Evolutionary conservation across 2,329 filamentous ascomycete species (phyloP), one percentile per base, ranked within the genome.

Genomic region (Penicillium glabrum): DNA sequence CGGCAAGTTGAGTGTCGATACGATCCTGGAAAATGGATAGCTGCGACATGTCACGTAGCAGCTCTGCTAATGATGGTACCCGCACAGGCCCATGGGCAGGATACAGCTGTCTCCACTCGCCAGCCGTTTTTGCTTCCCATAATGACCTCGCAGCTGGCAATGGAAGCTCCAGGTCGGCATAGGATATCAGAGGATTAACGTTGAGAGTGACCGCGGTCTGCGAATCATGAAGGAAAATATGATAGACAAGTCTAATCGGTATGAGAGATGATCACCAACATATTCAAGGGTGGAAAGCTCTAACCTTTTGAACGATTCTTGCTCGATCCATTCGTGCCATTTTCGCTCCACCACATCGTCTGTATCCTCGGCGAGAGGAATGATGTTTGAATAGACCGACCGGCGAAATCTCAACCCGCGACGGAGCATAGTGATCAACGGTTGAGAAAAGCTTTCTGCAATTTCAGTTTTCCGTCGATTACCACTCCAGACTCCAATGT

Each of bases 171-270:
- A 91, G 74, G 64, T 91, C 89, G 0, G 86, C 81, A 64, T 89
- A 91, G 0, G 87, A 88, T 61, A 90, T 84, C 21, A 85, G 75
- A 0, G 87, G 86, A 57, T 83, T 86, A 23, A 83, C 85, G 53
- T 89, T 77, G 4, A 88, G 79, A 1, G 85, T 84, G 76, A 91
- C 87, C 2, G 88, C 89, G 4, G 83, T 80, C 58, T 89, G 86
- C 0, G 86, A 80, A 64, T 91, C 88, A 55, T 86, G 81, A 5
- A 87, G 72, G 61, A 88, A 88, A 14, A 84, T 75, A 66, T 88
- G 85, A 57, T 88, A 86, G 3, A 84, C 83, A 2, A 91, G 81
- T 41, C 68, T 69, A 16, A 13, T 53, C 35, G 16, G 16, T 10
- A n/a, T 58, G 5, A 54, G 35, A 26, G n/a, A 2, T 19, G 16